Evolutionary conservation across 345 rosid species (phyloP), one percentile per base, ranked within the genome.

Genomic region (Euphorbia pulcherrima): DNA sequence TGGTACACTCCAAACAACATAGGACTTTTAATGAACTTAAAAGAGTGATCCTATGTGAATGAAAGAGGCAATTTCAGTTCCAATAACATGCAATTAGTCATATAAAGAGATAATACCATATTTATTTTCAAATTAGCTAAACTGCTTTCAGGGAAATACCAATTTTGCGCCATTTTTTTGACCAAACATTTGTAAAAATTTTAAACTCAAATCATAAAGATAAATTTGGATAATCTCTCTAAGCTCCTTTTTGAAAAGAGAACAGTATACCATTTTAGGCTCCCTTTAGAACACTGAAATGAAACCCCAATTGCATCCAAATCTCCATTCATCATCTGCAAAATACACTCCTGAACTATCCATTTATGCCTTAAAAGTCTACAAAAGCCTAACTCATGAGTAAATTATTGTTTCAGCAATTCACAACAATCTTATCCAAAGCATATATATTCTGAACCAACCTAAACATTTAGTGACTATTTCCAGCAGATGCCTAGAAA

Each of bases 361-460:
- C 28, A 50, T 14, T 57, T 5, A n/a, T 50, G 24, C 21, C 54
- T 16, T 4, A 14, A 17, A 12, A 27, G 20, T 50, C 46, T 50
- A 65, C 3, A 16, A 21, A 24, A 62, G 29, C 53, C 30, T 28
- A 35, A 65, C 21, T 65, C 69, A 65, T 4, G 69, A n/a, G 46
- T 5, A 21, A 7, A 21, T 21, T 33, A 9, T 14, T 29, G 48
- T 13, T 64, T 53, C 13, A 14, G 21, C 70, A 54, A 16, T 33
- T 55, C 40, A 24, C 7, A 41, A 12, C 18, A 8, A 18, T 26
- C 35, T 0, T 29, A 17, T 26, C 23, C 26, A 6, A 51, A 35
- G 35, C 35, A 39, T 11, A 40, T 18, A 5, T 10, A 39, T 27
- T 5, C n/a, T 28, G 28, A n/a, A 30, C 4, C 30, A 10, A n/a